Percentiles rank a stretch among this genome's conserved stretches.
Conservation (phyloP, 2,329 filamentous ascomycete genomes). For the Aspergillus clavatus region DNA sequence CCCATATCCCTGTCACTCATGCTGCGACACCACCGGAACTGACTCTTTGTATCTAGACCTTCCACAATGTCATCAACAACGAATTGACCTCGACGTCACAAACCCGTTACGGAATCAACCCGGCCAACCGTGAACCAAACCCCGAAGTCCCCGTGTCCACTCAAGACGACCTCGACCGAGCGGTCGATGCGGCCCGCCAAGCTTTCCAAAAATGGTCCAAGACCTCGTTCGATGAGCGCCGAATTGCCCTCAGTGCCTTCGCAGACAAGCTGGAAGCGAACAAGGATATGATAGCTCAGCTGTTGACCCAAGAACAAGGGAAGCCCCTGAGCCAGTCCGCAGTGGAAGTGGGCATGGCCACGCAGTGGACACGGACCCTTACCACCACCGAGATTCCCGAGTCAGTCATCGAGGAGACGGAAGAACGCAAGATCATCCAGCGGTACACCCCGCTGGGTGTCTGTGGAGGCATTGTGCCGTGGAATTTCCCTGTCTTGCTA, state of each 20-base stretch:
- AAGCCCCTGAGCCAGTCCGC: constrained; percentile 32
- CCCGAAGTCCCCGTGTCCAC: constrained; percentile 49
- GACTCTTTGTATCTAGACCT: constrained; percentile 29
- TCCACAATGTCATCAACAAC: constrained; percentile 51
- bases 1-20: background rate
- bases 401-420: constrained; percentile 47
- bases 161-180: constrained; percentile 47
- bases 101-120: constrained; percentile 50
- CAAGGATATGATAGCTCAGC: constrained; percentile 32
- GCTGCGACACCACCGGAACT: background rate
- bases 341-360: constrained; percentile 24
- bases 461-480: constrained; percentile 54
- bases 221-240: constrained; percentile 30
- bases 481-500: constrained; percentile 50
- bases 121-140: constrained; percentile 47
- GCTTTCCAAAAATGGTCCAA: constrained; percentile 48
- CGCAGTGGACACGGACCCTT: constrained; percentile 19
- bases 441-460: constrained; percentile 39
- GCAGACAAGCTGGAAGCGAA: constrained; percentile 34
- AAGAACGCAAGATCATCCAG: constrained; percentile 30
- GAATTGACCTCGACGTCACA: constrained; percentile 41
- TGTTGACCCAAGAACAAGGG: constrained; percentile 42
- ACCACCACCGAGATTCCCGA: constrained; percentile 38
- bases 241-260: constrained; percentile 28
- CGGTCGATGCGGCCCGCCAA: constrained; percentile 45